Percentiles rank a stretch among this genome's conserved stretches.
Conservation (phyloP, 2,329 filamentous ascomycete species). For the Phialemoniopsis sp. region DNA sequence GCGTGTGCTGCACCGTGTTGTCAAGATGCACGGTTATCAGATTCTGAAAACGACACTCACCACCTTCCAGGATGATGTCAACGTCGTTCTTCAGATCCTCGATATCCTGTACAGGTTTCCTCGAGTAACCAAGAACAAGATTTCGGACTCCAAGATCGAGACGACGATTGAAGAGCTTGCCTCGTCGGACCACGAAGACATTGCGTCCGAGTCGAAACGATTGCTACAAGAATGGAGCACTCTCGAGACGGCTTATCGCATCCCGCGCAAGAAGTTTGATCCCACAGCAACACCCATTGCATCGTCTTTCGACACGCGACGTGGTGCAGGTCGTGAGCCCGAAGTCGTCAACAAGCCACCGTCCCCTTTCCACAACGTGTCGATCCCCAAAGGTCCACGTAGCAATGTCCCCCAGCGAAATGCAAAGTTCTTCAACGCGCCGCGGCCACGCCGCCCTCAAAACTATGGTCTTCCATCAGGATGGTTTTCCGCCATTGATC, state of each 20-base stretch:
- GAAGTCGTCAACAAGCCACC: slow-evolving; percentile 32
- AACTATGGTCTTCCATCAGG: slow-evolving; percentile 66
- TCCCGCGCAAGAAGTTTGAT: slow-evolving; percentile 84
- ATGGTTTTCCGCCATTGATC: slow-evolving; percentile 76
- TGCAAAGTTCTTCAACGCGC: slow-evolving; percentile 39
- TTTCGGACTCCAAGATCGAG: slow-evolving; percentile 93
- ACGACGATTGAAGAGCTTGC: slow-evolving; percentile 68
- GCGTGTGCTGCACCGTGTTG: slow-evolving; percentile 79
- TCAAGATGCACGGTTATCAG: slow-evolving; percentile 96
- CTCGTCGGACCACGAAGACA: slow-evolving; percentile 66
- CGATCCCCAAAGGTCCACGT: slow-evolving; percentile 55
- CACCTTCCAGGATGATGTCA: slow-evolving; percentile 83
- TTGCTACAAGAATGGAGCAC: slow-evolving; percentile 85
- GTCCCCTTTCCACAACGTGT: slow-evolving; percentile 40
- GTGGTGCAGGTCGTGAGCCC: slow-evolving; percentile 48
- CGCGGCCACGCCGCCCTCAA: slow-evolving; percentile 49
- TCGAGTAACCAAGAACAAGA: slow-evolving; percentile 92
- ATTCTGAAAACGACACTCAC: slow-evolving; percentile 85
- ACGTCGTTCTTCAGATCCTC: slow-evolving; percentile 84
- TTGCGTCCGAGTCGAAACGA: slow-evolving; percentile 65
- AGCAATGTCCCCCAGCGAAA: slow-evolving; percentile 55
- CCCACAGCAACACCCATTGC: slow-evolving; percentile 55
- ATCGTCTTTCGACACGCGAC: slow-evolving; percentile 57
- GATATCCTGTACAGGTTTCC: slow-evolving; percentile 87
- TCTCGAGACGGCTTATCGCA: slow-evolving; percentile 86